These are phyloP conservation scores for Sporothrix brasiliensis DNA, from an alignment of 2,329 filamentous ascomycete species.

Conservation along the genomic window DNA sequence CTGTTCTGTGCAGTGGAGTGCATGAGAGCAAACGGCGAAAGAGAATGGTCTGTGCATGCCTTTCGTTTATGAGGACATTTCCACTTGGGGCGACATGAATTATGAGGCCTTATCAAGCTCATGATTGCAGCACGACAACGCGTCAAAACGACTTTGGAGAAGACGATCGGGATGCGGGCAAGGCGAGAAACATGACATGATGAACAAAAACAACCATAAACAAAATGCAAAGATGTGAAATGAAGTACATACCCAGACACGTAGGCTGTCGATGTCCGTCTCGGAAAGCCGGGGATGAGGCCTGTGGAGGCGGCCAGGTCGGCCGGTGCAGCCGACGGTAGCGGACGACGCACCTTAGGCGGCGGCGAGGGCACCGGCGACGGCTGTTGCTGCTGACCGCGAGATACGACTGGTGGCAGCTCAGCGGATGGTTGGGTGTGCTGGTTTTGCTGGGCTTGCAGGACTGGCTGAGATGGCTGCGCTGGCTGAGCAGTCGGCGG, in stretches of 20 bases:
- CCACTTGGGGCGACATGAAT: not conserved
- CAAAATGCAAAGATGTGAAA: not conserved
- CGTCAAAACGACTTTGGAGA: slow-evolving; percentile 1
- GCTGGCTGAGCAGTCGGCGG: not conserved
- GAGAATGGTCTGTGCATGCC: not conserved
- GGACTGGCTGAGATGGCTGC: not conserved
- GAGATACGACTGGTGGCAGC: not conserved
- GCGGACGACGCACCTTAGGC: slow-evolving; percentile 12
- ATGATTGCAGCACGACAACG: slow-evolving; percentile 19
- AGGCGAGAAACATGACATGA: not conserved
- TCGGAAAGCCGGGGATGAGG: not conserved
- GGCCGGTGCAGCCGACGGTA: slow-evolving; percentile 22
- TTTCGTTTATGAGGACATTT: not conserved
- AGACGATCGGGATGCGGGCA: not conserved
- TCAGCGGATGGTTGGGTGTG: not conserved
- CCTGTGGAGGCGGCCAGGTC: not conserved
- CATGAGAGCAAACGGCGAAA: not conserved
- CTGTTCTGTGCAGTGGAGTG: not conserved
- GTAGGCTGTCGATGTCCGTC: not conserved
- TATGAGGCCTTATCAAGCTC: not conserved
- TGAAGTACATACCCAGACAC: slow-evolving; percentile 15
- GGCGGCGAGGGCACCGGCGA: slow-evolving; percentile 18
- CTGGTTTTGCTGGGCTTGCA: not conserved
- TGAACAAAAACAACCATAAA: not conserved
- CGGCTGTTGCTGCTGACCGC: not conserved